These are phyloP conservation scores for Leptographium procerum DNA, from an alignment of 2,329 filamentous ascomycete genomes.

Conservation along the genomic window DNA sequence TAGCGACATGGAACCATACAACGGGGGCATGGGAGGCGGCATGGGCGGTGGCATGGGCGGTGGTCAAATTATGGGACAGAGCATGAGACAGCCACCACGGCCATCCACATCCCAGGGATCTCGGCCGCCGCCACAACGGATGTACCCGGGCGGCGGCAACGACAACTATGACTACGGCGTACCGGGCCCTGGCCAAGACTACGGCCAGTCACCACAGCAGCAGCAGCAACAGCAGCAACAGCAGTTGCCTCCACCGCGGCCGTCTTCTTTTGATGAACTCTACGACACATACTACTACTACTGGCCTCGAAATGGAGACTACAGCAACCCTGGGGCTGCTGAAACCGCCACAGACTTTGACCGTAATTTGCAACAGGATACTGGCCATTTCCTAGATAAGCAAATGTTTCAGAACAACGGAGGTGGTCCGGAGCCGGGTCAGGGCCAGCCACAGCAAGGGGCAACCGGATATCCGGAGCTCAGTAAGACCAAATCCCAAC, in stretches of 20 bases:
- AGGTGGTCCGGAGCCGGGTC: neutral
- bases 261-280: constrained; percentile 35
- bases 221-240: constrained; percentile 12
- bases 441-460: constrained; percentile 33
- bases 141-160: constrained; percentile 21
- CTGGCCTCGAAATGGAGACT: constrained; percentile 21
- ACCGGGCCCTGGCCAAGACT: constrained; percentile 18
- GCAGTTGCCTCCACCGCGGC: constrained; percentile 19
- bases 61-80: constrained; percentile 12
- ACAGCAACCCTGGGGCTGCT: constrained; percentile 14
- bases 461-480: constrained; percentile 41
- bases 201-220: constrained; percentile 21
- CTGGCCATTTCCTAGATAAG: constrained; percentile 35
- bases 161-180: constrained; percentile 4
- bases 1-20: constrained; percentile 34
- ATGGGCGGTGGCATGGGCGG: neutral
- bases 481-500: constrained; percentile 54
- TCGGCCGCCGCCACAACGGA: constrained; percentile 40
- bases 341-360: constrained; percentile 12
- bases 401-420: constrained; percentile 22
- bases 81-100: constrained; percentile 26
- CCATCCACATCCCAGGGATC: constrained; percentile 44
- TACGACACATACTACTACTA: constrained; percentile 48
- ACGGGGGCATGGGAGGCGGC: constrained; percentile 17
- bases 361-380: constrained; percentile 13